Conservation (phyloP, 345 rosid species). For the Euphorbia pulcherrima region DNA sequence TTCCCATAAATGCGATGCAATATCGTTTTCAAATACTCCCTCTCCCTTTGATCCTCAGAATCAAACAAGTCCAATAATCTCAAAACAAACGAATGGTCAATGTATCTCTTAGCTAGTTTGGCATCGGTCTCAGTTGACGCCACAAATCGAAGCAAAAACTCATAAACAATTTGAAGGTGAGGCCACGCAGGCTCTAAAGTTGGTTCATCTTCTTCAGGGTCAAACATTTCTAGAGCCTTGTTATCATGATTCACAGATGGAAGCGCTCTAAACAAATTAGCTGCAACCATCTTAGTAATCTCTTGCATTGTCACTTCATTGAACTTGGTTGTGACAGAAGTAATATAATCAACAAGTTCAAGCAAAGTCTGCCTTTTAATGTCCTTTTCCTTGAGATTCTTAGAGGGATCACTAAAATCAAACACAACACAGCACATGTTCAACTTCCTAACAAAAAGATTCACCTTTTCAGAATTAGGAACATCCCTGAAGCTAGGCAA, state of each 20-base stretch:
- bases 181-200: conserved; percentile 31
- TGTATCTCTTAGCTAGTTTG: conserved; percentile 43
- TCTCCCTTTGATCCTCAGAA: conserved; percentile 63
- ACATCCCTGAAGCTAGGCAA: conserved; percentile 66
- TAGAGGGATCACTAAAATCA: conserved; percentile 58
- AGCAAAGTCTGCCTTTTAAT: conserved; percentile 67
- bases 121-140: conserved; percentile 31
- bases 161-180: conserved; percentile 33
- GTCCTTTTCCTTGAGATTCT: conserved; percentile 72
- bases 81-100: conserved; percentile 51
- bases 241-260: conserved; percentile 19
- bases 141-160: conserved; percentile 28
- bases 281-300: conserved; percentile 27
- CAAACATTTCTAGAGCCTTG: conserved; percentile 20
- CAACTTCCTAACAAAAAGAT: conserved; percentile 59
- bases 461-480: conserved; percentile 57
- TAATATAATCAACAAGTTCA: conserved; percentile 68
- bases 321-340: conserved; percentile 38
- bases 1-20: conserved; percentile 59
- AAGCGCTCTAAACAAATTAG: conserved; percentile 29
- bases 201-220: conserved; percentile 27
- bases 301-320: conserved; percentile 28
- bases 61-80: conserved; percentile 47
- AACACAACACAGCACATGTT: conserved; percentile 59
- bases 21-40: conserved; percentile 59